Evolutionary conservation across 2,329 filamentous ascomycete species (phyloP).

Genomic region (Pseudocercospora cruenta): DNA sequence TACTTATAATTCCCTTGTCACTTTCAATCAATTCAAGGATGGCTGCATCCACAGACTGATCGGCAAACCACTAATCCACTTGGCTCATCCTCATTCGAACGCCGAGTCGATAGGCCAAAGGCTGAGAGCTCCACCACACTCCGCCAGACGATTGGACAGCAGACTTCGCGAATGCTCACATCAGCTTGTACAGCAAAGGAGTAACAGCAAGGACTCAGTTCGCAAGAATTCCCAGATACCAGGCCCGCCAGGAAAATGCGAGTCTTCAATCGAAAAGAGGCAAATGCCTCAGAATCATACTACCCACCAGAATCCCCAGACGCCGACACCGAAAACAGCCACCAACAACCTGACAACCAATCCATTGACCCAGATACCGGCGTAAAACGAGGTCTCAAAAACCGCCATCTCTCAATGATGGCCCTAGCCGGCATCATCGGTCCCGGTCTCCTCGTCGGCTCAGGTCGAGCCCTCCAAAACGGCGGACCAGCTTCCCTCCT

Average conservation of each 20-base stretch:
- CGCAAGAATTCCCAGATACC: no score
- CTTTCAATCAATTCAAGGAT: no score
- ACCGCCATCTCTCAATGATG: constrained; percentile 66
- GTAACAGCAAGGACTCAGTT: no score
- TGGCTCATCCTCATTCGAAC: background rate
- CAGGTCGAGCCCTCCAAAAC: constrained; percentile 68
- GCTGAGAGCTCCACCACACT: no score
- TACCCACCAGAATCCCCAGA: constrained; percentile 10
- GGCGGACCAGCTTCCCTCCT: constrained; percentile 73
- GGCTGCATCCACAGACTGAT: background rate
- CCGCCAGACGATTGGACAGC: no score
- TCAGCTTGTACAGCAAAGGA: no score
- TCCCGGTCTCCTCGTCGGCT: constrained; percentile 72
- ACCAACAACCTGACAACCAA: background rate
- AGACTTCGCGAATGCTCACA: no score
- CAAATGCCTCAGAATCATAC: constrained; percentile 10
- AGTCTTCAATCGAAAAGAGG: constrained; percentile 7
- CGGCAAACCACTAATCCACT: background rate
- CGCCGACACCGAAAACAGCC: background rate
- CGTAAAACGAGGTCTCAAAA: constrained; percentile 71
- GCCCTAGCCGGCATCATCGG: constrained; percentile 60
- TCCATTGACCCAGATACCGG: constrained; percentile 62
- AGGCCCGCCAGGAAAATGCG: no score
- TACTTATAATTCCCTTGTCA: background rate
- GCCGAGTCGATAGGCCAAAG: no score